phyloP scores from a whole-genome alignment of 768 basidiomycete genomes.

The Leccinellum luteum region DNA sequence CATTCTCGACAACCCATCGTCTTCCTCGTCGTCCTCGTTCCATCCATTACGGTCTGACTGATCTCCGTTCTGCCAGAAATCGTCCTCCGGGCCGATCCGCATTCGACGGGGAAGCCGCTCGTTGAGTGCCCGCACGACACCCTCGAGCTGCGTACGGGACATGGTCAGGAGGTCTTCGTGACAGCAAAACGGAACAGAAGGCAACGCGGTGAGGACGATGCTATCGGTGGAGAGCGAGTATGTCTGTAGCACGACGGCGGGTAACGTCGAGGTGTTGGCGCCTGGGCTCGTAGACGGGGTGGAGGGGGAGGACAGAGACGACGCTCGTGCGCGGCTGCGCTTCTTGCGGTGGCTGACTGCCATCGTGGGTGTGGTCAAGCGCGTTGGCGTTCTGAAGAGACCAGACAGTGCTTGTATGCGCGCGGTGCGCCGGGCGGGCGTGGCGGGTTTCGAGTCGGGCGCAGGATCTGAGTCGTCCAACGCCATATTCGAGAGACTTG shows the following conservation, averaged over 20 bases:
- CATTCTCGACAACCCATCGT: conserved; percentile 24
- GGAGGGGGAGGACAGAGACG: conserved; percentile 5
- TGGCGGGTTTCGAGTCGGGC: background rate
- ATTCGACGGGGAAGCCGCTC: conserved; percentile 49
- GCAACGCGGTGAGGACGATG: conserved; percentile 61
- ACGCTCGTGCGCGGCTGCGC: conserved; percentile 14
- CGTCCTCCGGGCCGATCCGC: conserved; percentile 44
- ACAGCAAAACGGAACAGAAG: conserved; percentile 63
- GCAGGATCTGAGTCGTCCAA: background rate
- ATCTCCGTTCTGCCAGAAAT: conserved; percentile 15
- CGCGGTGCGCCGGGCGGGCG: conserved; percentile 7
- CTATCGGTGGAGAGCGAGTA: conserved; percentile 49
- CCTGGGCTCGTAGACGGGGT: conserved; percentile 8
- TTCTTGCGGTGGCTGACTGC: conserved; percentile 18
- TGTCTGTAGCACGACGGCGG: conserved; percentile 58
- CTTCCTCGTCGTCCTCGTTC: background rate
- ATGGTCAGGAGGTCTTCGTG: conserved; percentile 71
- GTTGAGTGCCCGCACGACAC: conserved; percentile 56
- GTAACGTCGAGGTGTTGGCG: conserved; percentile 8
- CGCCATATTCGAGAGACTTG: conserved; percentile 9
- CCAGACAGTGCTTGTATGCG: conserved; percentile 15
- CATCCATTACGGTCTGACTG: background rate
- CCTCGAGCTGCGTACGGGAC: conserved; percentile 50
- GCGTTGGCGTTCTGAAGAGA: conserved; percentile 26
- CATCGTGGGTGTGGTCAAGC: conserved; percentile 23